These are phyloP conservation scores for Didymella lethalis DNA, from an alignment of 2,329 filamentous ascomycete species.

Conservation along the genomic window DNA sequence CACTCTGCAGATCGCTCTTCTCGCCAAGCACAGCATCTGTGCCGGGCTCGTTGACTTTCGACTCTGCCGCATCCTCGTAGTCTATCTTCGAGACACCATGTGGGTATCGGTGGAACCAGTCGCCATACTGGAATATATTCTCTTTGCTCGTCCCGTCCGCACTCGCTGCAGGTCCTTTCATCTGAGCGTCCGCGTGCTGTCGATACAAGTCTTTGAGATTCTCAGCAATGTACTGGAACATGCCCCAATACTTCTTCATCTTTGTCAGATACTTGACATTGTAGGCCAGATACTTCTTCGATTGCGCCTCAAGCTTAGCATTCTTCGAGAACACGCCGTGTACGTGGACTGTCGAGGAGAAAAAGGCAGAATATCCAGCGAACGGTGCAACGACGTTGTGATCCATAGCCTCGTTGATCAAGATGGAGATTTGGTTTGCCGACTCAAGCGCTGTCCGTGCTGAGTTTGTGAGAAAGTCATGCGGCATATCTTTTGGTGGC, in stretches of 20 bases:
- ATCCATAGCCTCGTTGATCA: conserved; percentile 81
- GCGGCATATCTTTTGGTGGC: conserved; percentile 75
- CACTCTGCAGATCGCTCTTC: conserved; percentile 87
- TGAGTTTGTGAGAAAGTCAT: conserved; percentile 77
- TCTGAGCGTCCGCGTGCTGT: conserved; percentile 80
- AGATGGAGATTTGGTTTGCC: conserved; percentile 83
- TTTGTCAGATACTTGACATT: conserved; percentile 91
- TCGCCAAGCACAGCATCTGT: conserved; percentile 91
- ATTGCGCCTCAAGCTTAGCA: conserved; percentile 73
- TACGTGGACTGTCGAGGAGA: conserved; percentile 93
- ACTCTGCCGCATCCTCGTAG: conserved; percentile 76
- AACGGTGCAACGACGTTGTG: conserved; percentile 89
- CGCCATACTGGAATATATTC: conserved; percentile 89
- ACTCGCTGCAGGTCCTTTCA: conserved; percentile 65
- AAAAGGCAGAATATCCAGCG: conserved; percentile 92
- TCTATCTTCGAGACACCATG: conserved; percentile 87
- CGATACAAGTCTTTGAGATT: conserved; percentile 90
- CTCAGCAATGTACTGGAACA: conserved; percentile 97
- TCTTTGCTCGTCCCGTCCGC: conserved; percentile 48
- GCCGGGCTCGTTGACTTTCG: conserved; percentile 75
- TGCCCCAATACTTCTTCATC: conserved; percentile 98
- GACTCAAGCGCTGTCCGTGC: conserved; percentile 80
- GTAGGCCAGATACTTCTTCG: conserved; percentile 83
- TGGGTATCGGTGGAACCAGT: conserved; percentile 96
- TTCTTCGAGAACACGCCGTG: conserved; percentile 91